Evolutionary conservation across 768 basidiomycete genomes (phyloP), one percentile per base, ranked within the genome.

Genomic region (Tremella fuciformis): DNA sequence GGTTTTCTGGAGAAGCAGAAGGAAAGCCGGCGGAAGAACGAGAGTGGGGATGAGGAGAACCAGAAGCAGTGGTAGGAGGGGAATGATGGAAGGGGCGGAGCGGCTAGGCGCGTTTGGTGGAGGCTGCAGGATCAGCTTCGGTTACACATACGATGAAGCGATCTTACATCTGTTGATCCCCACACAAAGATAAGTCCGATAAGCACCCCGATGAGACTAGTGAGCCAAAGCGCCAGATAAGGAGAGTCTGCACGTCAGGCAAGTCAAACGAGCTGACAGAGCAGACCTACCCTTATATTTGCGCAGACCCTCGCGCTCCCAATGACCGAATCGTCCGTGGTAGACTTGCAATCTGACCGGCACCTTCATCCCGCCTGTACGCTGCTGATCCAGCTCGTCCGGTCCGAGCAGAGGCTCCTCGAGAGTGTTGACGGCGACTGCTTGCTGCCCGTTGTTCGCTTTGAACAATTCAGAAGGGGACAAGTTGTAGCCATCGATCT

Each of bases 1-100:
- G 66, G 91, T 91, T 59, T 89, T 81, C 58, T 86, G 84, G 50
- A 94, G 78, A 41, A 93, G 81, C 1, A 75, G 51, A 16, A 77
- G 58, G 59, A 77, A 75, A 1, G 62, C 70, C 11, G 74, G 64
- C 1, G 76, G 76, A 4, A 73, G 50, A 13, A 70, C 25, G 1
- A 75, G 55, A 0, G 74, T 52, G 1, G 71, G 66, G 9, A 73
- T 62, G 26, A 72, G 58, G 9, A 77, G 63, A 3, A 69, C 48
- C 7, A 72, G 58, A 13, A 77, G 69, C 8, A 77, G 55, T 0
- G 76, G 66, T 6, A 73, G 59, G 13, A 75, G 63, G 3, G 73
- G 69, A 1, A 75, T 59, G 13, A 77, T 60, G 6, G 74, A 77
- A 1, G 74, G 76, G 3, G 70, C 64, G 16, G 70, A 62, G 8